Evolutionary conservation across 192 early-diverging fungal genomes (phyloP).

Genomic region (Paraglomus brasilianum): DNA sequence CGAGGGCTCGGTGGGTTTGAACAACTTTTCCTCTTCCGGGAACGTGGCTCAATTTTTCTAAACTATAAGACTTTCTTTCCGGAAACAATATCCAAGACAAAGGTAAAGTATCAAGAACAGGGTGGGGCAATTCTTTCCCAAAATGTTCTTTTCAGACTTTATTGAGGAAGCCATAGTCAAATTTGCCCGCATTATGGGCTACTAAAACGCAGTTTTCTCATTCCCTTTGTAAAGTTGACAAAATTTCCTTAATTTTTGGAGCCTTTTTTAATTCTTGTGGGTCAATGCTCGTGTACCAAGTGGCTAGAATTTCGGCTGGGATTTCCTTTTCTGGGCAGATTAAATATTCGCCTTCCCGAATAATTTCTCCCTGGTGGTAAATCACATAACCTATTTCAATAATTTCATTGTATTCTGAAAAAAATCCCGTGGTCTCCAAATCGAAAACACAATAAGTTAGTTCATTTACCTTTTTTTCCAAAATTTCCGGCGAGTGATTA

Average conservation of each 20-base stretch:
- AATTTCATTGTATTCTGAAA: slow-evolving; percentile 11
- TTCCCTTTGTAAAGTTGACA: background rate
- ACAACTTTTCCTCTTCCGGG: background rate
- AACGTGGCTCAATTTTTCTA: background rate
- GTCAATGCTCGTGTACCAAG: slow-evolving; percentile 7
- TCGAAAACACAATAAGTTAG: slow-evolving; percentile 16
- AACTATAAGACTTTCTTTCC: slow-evolving; percentile 6
- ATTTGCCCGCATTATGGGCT: background rate
- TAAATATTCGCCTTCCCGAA: background rate
- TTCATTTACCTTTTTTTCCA: background rate
- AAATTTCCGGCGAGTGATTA: background rate
- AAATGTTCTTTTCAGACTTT: slow-evolving; percentile 1
- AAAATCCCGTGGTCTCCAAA: slow-evolving; percentile 8
- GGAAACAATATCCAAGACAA: background rate
- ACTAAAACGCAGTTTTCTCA: background rate
- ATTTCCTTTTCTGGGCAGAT: slow-evolving; percentile 1
- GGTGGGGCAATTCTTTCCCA: background rate
- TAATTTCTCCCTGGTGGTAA: background rate
- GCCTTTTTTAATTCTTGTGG: too few relatives aligned
- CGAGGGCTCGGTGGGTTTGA: background rate
- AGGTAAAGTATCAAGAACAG: background rate
- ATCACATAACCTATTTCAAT: slow-evolving; percentile 16
- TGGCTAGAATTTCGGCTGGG: background rate
- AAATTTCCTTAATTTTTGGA: background rate
- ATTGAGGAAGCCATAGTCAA: background rate